phyloP scores from a whole-genome alignment of 805 yeast genomes.

The Yarrowia sp. region DNA sequence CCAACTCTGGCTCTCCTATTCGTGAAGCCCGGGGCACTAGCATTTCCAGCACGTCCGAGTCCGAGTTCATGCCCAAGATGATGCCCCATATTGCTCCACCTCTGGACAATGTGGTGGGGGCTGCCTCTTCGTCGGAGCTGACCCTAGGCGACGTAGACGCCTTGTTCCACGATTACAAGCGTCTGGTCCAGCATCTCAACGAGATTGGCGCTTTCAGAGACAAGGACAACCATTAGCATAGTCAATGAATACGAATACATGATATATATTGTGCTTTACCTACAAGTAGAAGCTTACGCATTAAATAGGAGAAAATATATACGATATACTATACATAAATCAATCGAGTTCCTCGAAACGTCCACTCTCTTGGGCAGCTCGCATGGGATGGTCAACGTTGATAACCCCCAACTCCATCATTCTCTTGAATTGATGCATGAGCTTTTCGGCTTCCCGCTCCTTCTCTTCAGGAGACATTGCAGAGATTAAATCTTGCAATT shows the following conservation, averaged over 20 bases:
- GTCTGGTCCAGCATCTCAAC: constrained; percentile 37
- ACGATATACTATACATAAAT: neutral
- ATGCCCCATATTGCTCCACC: constrained; percentile 29
- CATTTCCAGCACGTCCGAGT: constrained; percentile 15
- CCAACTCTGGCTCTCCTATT: constrained; percentile 16
- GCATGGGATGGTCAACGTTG: constrained; percentile 41
- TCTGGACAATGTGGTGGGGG: constrained; percentile 28
- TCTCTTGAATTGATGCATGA: constrained; percentile 44
- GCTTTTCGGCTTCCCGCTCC: constrained; percentile 45
- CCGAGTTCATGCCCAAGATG: constrained; percentile 11
- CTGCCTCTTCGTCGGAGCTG: constrained; percentile 35
- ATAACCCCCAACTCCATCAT: constrained; percentile 42
- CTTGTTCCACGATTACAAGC: constrained; percentile 40
- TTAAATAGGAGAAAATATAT: too few relatives aligned
- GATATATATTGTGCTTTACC: neutral
- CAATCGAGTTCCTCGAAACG: constrained; percentile 16
- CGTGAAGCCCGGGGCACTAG: constrained; percentile 19
- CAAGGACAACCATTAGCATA: constrained; percentile 9
- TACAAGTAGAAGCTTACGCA: too few relatives aligned
- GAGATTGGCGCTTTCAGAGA: constrained; percentile 32
- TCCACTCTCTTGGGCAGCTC: constrained; percentile 18
- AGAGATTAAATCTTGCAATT: constrained; percentile 15
- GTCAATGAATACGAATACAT: neutral
- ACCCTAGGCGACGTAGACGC: constrained; percentile 39
- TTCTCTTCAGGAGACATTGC: constrained; percentile 45